Evolutionary conservation across 306 rosid genomes (phyloP).

Genomic region (Astragalus membranaceus): DNA sequence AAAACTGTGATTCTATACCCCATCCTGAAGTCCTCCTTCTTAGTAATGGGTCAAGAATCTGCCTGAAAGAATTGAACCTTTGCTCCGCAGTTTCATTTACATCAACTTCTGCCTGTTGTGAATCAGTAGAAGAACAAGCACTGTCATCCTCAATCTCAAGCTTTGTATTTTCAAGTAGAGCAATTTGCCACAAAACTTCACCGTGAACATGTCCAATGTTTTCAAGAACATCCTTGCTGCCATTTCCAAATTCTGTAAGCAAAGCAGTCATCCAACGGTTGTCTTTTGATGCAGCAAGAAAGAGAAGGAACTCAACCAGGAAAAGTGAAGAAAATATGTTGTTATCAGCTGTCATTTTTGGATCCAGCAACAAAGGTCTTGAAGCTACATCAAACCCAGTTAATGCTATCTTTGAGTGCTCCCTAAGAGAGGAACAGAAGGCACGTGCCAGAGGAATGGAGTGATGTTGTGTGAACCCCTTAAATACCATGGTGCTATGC

Average conservation of each 20-base stretch:
- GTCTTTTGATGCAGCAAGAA: constrained; percentile 96
- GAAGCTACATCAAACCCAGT: constrained; percentile 52
- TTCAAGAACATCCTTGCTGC: constrained; percentile 78
- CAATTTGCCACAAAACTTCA: constrained; percentile 88
- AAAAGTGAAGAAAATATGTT: constrained; percentile 62
- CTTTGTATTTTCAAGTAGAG: constrained; percentile 75
- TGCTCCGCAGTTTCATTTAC: constrained; percentile 76
- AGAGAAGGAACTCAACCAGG: constrained; percentile 84
- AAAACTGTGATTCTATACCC: constrained; percentile 92
- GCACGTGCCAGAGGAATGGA: constrained; percentile 80
- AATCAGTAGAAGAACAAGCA: constrained; percentile 55
- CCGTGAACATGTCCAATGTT: constrained; percentile 80
- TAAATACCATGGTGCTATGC: constrained; percentile 96
- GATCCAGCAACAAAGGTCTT: constrained; percentile 62
- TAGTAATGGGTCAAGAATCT: constrained; percentile 80
- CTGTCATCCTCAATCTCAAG: constrained; percentile 58
- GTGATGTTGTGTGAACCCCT: constrained; percentile 91
- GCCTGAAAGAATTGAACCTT: constrained; percentile 86
- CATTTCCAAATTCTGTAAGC: constrained; percentile 85
- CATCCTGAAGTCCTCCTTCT: constrained; percentile 86
- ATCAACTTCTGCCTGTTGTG: constrained; percentile 57
- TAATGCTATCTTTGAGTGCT: constrained; percentile 75
- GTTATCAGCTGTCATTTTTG: constrained; percentile 58
- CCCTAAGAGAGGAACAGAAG: constrained; percentile 74
- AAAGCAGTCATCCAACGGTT: constrained; percentile 87